Evolutionary conservation across 169 alveolate species (phyloP).

Genomic region (Eimeria necatrix): DNA sequence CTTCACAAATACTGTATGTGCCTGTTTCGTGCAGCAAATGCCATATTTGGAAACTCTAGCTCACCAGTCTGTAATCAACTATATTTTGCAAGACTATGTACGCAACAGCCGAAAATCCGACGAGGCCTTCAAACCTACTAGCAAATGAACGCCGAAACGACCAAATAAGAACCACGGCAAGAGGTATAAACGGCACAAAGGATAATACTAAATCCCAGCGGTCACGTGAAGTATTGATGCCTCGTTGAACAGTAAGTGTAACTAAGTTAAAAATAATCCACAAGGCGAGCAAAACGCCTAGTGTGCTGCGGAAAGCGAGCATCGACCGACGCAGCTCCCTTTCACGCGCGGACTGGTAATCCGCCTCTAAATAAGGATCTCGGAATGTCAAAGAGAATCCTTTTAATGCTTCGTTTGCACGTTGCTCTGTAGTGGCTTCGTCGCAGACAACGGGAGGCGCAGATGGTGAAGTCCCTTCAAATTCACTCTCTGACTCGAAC

Average conservation of each 20-base stretch:
- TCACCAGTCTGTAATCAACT: constrained; percentile 67
- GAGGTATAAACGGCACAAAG: constrained; percentile 24
- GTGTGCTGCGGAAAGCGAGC: constrained; percentile 12
- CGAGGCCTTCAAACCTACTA: constrained; percentile 36
- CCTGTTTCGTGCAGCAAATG: neutral
- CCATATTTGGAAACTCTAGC: neutral
- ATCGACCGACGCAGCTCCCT: constrained; percentile 65
- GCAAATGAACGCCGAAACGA: constrained; percentile 70
- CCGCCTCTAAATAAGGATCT: constrained; percentile 71
- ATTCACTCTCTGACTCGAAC: constrained; percentile 46
- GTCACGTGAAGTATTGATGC: neutral
- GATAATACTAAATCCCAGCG: constrained; percentile 18
- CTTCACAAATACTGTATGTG: neutral
- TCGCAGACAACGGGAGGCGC: constrained; percentile 65
- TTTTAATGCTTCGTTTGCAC: constrained; percentile 54
- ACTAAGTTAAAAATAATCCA: constrained; percentile 28
- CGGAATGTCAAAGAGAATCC: constrained; percentile 62
- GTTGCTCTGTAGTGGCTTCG: constrained; percentile 64
- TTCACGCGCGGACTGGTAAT: constrained; percentile 54
- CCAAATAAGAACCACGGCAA: neutral
- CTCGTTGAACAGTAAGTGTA: neutral
- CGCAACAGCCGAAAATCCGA: constrained; percentile 10
- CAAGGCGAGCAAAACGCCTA: constrained; percentile 17
- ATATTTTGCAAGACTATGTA: constrained; percentile 62
- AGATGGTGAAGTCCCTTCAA: constrained; percentile 15